Conservation (phyloP, 768 basidiomycete genomes). For the Cubamyces lactineus region DNA sequence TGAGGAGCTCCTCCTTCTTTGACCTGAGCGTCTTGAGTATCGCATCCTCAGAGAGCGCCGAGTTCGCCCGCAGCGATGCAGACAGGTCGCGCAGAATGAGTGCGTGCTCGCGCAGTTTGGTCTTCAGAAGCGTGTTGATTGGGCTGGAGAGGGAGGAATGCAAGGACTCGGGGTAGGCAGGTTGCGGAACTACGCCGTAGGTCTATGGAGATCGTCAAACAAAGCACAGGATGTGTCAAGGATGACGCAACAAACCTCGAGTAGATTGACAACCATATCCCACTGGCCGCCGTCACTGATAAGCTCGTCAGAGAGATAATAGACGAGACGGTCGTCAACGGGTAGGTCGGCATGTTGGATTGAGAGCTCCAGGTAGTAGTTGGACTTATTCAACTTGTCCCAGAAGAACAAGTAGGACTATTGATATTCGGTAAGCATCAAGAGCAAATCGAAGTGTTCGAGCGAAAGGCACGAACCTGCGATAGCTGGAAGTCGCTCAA, state of each 20-base stretch:
- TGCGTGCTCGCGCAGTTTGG: constrained; percentile 90
- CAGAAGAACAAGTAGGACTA: constrained; percentile 94
- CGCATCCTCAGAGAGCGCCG: constrained; percentile 47
- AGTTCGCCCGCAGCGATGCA: constrained; percentile 49
- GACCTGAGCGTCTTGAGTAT: constrained; percentile 62
- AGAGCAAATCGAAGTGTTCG: neutral
- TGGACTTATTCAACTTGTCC: constrained; percentile 93
- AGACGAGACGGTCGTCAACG: constrained; percentile 82
- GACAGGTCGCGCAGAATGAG: constrained; percentile 74
- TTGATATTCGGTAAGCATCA: neutral
- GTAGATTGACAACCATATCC: constrained; percentile 83
- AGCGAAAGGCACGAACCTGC: constrained; percentile 52
- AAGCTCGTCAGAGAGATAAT: constrained; percentile 72
- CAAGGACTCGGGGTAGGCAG: constrained; percentile 80
- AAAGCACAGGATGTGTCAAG: neutral
- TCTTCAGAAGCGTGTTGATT: constrained; percentile 80
- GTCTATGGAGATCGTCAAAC: constrained; percentile 42
- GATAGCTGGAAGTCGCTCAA: constrained; percentile 90
- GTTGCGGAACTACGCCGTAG: constrained; percentile 88
- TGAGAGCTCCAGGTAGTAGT: constrained; percentile 89
- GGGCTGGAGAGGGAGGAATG: constrained; percentile 77
- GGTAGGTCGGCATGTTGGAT: constrained; percentile 81
- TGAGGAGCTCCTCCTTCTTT: constrained; percentile 85
- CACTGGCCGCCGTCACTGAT: constrained; percentile 94
- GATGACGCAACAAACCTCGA: constrained; percentile 47